Base-by-base conservation (phyloP, 106 monocot genomes). In the Iris macrosiphon region DNA sequence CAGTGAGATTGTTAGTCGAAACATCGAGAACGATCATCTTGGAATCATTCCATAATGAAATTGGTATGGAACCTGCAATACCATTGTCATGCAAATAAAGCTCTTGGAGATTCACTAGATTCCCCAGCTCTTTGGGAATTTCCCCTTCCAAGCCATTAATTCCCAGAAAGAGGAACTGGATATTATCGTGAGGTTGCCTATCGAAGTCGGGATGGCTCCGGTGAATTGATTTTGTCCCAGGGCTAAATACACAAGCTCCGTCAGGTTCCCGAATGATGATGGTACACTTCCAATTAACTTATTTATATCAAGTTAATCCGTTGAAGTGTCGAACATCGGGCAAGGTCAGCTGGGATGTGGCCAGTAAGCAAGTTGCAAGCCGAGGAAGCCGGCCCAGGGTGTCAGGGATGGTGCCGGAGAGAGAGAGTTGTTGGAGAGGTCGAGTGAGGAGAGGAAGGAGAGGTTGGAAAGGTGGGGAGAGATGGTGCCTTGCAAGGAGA, bases 141-240 rank as follows among this genome's bases (percentile, higher is more conserved):
- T 27, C 8, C 22, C 59, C 59, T 12, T 16, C 29, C 34, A 59
- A 27, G 29, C 42, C n/a, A 28, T 59, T 59, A 4, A 59, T 28
- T 7, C 42, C 28, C n/a, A 59, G 59, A 9, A 16, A 29, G 17
- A 29, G 29, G 40, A 59, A 30, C 25, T 59, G 40, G 43, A 45
- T 66, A 25, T 57, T 57, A 6, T 40, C 0, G 59, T 59, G n/a
- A 59, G 59, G 28, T 44, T 59, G 40, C 59, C 24, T 28, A 59
- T 21, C 26, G 39, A 6, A 12, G 8, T 17, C 0, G 59, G 59
- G 23, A 59, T 59, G 15, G 8, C 23, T 4, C 59, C 59, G 16
- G 59, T 37, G 25, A 59, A 30, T 27, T 35, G 12, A 19, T 73
- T 73, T 0, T 4, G 0, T n/a, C 26, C 11, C 1, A 73, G 31